These are phyloP conservation scores for Helminthosporium solani DNA, from an alignment of 2,329 filamentous ascomycete genomes.

Conservation along the genomic window DNA sequence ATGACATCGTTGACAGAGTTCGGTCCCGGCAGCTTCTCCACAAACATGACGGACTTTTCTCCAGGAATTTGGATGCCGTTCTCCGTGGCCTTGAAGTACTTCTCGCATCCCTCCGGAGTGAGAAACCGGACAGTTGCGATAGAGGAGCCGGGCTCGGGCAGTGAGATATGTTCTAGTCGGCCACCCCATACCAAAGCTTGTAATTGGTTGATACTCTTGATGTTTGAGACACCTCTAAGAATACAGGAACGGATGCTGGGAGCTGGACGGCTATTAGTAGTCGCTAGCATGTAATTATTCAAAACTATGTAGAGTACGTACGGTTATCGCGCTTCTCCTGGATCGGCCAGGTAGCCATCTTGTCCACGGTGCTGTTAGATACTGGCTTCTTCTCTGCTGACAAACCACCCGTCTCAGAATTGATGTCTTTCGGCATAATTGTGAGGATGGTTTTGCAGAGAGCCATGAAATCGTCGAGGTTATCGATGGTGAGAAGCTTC, in stretches of 20 bases:
- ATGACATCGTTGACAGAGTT: conserved; percentile 45
- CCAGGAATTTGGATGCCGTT: conserved; percentile 35
- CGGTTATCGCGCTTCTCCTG: conserved; percentile 33
- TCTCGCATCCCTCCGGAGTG: conserved; percentile 32
- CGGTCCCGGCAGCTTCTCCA: conserved; percentile 27
- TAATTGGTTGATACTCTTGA: conserved; percentile 28
- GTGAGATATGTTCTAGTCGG: conserved; percentile 31
- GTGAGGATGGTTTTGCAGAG: conserved; percentile 24
- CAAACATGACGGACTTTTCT: conserved; percentile 24
- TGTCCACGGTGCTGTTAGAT: conserved; percentile 10
- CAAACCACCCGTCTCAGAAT: background rate
- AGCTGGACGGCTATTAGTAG: conserved; percentile 17
- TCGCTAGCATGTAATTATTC: background rate
- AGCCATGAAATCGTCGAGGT: conserved; percentile 23
- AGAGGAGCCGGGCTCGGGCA: conserved; percentile 24
- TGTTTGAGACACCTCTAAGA: conserved; percentile 24
- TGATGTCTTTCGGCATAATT: conserved; percentile 16
- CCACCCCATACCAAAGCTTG: conserved; percentile 44
- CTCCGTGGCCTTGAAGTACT: conserved; percentile 35
- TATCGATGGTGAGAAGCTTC: conserved; percentile 19
- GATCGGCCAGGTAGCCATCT: conserved; percentile 26
- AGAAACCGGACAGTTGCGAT: conserved; percentile 37
- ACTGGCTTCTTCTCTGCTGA: background rate
- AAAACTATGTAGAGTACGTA: conserved; percentile 10
- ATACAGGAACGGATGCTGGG: conserved; percentile 26